Conservation (phyloP, 2,329 filamentous ascomycete species). For the Akanthomyces dipterigenus region DNA sequence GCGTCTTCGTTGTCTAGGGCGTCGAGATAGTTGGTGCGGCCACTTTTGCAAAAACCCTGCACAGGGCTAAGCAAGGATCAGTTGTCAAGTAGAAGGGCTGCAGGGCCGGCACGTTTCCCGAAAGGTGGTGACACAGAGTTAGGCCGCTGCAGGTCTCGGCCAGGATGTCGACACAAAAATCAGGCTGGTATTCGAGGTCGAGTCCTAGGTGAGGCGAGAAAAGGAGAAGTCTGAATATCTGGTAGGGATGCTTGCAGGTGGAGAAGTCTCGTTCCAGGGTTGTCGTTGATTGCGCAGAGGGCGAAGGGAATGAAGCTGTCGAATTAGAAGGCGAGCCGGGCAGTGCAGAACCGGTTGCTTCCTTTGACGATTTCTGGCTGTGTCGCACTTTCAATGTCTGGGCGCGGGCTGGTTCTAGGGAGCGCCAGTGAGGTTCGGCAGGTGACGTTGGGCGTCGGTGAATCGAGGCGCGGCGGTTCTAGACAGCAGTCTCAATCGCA, state of each 20-base stretch:
- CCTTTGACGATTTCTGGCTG: not conserved
- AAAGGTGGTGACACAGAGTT: not conserved
- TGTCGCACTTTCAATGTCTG: conserved; percentile 1
- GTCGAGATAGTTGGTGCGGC: not conserved
- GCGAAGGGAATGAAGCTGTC: not conserved
- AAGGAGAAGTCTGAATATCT: not conserved
- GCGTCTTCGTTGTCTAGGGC: not conserved
- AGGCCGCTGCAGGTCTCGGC: conserved; percentile 3
- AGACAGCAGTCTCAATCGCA: not conserved
- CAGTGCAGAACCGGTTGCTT: not conserved
- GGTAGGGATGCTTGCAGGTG: not conserved
- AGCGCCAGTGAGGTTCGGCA: not conserved
- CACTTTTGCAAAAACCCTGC: not conserved
- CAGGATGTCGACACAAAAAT: not conserved
- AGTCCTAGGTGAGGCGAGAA: not conserved
- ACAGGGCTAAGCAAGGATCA: not conserved
- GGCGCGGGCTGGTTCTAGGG: not conserved
- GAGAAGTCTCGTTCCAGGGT: not conserved
- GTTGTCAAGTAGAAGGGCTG: not conserved
- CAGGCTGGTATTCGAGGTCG: not conserved
- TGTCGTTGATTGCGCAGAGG: not conserved
- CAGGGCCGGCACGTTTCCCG: conserved; percentile 7
- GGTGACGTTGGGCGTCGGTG: not conserved
- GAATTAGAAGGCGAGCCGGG: not conserved
- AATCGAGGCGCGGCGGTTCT: not conserved